Evolutionary conservation across 1,139 yeast genomes (phyloP).

Genomic region (Taphrina wiesneri): DNA sequence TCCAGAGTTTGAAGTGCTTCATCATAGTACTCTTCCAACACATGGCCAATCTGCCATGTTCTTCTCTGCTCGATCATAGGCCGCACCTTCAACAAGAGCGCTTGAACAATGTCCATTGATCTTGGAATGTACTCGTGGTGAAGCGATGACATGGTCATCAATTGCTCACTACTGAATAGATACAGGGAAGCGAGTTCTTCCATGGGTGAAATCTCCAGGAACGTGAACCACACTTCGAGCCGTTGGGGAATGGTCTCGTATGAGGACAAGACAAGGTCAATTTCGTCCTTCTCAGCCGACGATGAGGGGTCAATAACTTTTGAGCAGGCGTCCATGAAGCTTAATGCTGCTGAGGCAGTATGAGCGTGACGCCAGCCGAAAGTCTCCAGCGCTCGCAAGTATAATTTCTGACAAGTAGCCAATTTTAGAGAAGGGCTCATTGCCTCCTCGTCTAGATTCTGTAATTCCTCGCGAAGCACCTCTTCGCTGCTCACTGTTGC

Average conservation of each 20-base stretch:
- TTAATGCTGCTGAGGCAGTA: constrained; percentile 5
- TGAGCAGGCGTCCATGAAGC: not conserved
- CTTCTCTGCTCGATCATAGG: constrained; percentile 21
- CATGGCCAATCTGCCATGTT: constrained; percentile 27
- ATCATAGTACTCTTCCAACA: constrained; percentile 23
- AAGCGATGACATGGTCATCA: constrained; percentile 15
- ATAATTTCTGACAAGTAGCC: not conserved
- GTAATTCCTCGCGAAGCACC: not conserved
- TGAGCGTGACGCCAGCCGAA: constrained; percentile 12
- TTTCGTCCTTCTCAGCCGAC: not conserved
- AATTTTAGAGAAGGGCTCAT: not conserved
- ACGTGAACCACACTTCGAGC: constrained; percentile 7
- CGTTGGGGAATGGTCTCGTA: not conserved
- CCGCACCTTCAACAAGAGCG: constrained; percentile 6
- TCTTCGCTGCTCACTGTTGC: not conserved
- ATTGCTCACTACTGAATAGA: constrained; percentile 6
- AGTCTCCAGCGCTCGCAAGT: not conserved
- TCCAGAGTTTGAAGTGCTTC: constrained; percentile 10
- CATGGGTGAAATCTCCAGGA: not conserved
- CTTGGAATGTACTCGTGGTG: constrained; percentile 20
- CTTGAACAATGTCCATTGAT: constrained; percentile 12
- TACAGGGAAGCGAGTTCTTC: constrained; percentile 4
- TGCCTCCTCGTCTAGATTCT: not conserved
- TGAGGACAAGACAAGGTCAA: not conserved
- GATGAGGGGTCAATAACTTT: not conserved